A percentile compares a stretch with the other conserved stretches of the same genome.
Evolutionary conservation across 257 asterid genomes (phyloP).

Genomic region (Solanum chmielewskii): DNA sequence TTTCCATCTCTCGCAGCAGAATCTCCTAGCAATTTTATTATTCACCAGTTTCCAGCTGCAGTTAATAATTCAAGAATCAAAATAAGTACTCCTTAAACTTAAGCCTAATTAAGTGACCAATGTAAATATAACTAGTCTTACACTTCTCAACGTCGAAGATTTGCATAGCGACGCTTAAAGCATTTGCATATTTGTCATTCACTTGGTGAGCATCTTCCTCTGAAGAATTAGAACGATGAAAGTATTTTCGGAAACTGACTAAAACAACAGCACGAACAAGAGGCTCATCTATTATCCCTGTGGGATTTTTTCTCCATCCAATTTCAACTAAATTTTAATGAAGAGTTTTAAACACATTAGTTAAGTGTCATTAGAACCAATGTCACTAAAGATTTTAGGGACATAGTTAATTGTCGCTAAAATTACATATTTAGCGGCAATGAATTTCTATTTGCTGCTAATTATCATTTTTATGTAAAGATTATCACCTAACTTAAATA

Average conservation of each 20-base stretch:
- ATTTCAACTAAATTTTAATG: not conserved
- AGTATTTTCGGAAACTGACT: conserved; percentile 23
- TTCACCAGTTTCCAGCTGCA: conserved; percentile 52
- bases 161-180: conserved; percentile 35
- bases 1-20: conserved; percentile 47
- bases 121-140: not conserved
- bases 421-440: too few species aligned
- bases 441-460: too few species aligned
- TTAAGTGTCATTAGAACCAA: too few species aligned
- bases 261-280: conserved; percentile 29
- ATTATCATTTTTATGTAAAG: too few species aligned
- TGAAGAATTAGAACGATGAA: not conserved
- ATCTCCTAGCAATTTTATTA: conserved; percentile 34
- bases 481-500: too few species aligned
- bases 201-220: not conserved
- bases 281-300: conserved; percentile 7
- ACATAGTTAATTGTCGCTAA: too few species aligned
- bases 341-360: too few species aligned
- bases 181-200: conserved; percentile 24
- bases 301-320: conserved; percentile 19
- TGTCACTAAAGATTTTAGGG: too few species aligned
- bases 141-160: conserved; percentile 60
- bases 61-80: not conserved
- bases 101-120: not conserved
- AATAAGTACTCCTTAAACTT: not conserved